Evolutionary conservation across 305 asterid species (phyloP).

Genomic region (Solanum chacoense): DNA sequence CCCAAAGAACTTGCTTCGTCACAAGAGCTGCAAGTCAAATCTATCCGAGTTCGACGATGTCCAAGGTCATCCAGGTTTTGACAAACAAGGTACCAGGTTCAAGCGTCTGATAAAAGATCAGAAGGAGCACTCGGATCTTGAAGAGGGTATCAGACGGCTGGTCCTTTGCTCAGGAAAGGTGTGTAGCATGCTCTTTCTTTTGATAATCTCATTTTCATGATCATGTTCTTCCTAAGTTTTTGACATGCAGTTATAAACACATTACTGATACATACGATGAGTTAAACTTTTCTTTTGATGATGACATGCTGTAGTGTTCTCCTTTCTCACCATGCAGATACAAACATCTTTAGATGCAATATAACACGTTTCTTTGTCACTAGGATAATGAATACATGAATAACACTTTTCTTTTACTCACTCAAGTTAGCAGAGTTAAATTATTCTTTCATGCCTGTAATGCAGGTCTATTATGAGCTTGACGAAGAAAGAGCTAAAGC

Average conservation of each 20-base stretch:
- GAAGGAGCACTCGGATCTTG: slow-evolving; percentile 63
- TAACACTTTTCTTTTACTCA: background rate
- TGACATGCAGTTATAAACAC: background rate
- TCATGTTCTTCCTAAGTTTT: background rate
- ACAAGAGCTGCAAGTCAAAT: slow-evolving; percentile 84
- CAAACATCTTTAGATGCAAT: background rate
- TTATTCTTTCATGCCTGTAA: slow-evolving; percentile 3
- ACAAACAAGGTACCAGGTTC: slow-evolving; percentile 96
- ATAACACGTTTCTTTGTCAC: background rate
- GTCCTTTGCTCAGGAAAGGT: slow-evolving; percentile 98
- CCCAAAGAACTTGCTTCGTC: slow-evolving; percentile 87
- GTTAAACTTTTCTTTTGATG: background rate
- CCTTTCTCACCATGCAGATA: background rate
- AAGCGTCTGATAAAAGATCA: slow-evolving; percentile 93
- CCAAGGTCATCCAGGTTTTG: slow-evolving; percentile 91
- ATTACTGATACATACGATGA: background rate
- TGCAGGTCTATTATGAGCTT: slow-evolving; percentile 81
- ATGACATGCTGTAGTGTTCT: background rate
- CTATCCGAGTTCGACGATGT: slow-evolving; percentile 86
- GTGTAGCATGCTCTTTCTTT: slow-evolving; percentile 7
- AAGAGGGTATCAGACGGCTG: slow-evolving; percentile 78
- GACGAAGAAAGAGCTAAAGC: slow-evolving; percentile 66
- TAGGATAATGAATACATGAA: background rate
- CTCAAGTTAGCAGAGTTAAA: background rate
- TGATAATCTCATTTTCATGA: background rate